Evolutionary conservation across 305 asterid genomes (phyloP), one percentile per base, ranked within the genome.

Genomic region (Solanum hybrid): DNA sequence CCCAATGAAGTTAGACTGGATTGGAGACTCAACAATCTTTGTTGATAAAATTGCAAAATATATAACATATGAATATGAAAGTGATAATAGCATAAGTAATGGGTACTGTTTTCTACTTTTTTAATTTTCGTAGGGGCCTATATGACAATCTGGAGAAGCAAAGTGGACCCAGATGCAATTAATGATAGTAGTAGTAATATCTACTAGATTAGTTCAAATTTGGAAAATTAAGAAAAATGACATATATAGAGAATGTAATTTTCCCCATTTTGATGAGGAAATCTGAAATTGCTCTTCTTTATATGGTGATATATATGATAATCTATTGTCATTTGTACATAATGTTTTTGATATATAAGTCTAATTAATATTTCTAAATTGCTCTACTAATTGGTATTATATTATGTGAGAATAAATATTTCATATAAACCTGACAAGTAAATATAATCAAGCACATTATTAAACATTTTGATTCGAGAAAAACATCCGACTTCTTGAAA

Each of bases 21-120:
- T 86, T 97, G 98, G 99, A 95, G 98, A 95, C 95, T 95, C 96
- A 94, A 94, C 96, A 90, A 91, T 89, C 91, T 94, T 29, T 93
- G 95, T 93, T 97, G 97, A 95, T 75, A 28, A 89, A 29, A 57
- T 79, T 24, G 8, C 8, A 29, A 75, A 29, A 69, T 69, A 69
- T 69, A 18, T 18, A 3, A 8, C 11, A 20, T 20, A 61, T 61
- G 71, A 20, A 61, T 61, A 61, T 61, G 71, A 20, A 61, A 20
- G 86, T 29, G 85, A 57, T 75, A 29, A 2, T 33, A 35, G 24
- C 51, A 6, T 3, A 88, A 75, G 83, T 89, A 31, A 36, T 34
- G 37, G 87, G 46, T 46, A 9, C 39, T 89, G 9, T 24, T 12
- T 39, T 26, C 9, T 33, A 8, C 8, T 39, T 37, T 85, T 84